These are phyloP conservation scores for Apiospora phragmitis DNA, from an alignment of 2,329 filamentous ascomycete genomes.

Conservation along the genomic window DNA sequence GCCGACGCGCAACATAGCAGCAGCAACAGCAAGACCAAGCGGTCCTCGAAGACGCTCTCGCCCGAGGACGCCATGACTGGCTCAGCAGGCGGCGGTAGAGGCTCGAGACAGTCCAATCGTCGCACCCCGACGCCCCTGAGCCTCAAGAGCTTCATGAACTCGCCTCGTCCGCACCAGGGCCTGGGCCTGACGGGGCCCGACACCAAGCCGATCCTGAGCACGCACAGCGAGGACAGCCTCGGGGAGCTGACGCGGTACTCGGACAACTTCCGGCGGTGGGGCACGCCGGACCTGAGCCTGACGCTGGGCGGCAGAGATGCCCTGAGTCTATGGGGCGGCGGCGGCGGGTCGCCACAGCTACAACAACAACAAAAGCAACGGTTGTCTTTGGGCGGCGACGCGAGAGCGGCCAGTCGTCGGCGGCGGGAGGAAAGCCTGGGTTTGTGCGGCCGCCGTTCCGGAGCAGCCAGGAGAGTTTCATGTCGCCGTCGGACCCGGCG, in stretches of 20 bases:
- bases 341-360: not conserved
- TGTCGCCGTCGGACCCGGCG: slow-evolving; percentile 10
- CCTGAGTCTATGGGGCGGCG: not conserved
- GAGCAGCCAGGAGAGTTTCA: slow-evolving; percentile 10
- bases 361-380: not conserved
- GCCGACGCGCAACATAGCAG: not conserved
- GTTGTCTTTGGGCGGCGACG: not conserved
- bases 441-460: not conserved
- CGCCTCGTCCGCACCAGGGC: not conserved
- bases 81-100: not conserved
- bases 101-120: not conserved
- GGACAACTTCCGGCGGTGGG: not conserved
- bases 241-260: slow-evolving; percentile 6
- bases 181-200: not conserved
- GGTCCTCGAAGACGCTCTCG: not conserved
- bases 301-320: not conserved
- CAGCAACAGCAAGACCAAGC: not conserved
- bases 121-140: slow-evolving; percentile 9
- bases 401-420: not conserved
- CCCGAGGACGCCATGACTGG: not conserved
- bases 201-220: slow-evolving; percentile 3
- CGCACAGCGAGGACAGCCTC: not conserved
- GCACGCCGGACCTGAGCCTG: not conserved
- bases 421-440: not conserved
- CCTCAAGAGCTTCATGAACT: slow-evolving; percentile 1